phyloP scores from a whole-genome alignment of 257 asterid genomes.

The Cruciata laevipes region DNA sequence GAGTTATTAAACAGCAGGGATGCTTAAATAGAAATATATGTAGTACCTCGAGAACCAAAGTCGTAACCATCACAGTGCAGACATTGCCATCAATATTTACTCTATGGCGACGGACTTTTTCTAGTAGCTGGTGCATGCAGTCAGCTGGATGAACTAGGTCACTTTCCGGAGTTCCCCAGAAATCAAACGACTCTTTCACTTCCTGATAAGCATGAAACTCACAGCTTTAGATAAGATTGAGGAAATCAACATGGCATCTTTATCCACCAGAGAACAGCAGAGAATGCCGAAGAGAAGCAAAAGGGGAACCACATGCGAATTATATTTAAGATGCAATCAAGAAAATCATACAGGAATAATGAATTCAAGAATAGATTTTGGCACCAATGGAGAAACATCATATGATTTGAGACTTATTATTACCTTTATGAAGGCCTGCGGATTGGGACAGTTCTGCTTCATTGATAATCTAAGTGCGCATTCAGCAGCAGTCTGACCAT shows the following conservation, averaged over 20 bases:
- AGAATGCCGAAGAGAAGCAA: not conserved
- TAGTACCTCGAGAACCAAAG: slow-evolving; percentile 89
- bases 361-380: not conserved
- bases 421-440: slow-evolving; percentile 30
- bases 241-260: not conserved
- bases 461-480: slow-evolving; percentile 30
- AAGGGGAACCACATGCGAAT: not conserved
- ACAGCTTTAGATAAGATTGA: not conserved
- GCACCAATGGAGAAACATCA: not conserved
- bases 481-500: slow-evolving; percentile 35
- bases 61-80: slow-evolving; percentile 90
- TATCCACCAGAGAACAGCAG: not conserved
- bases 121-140: slow-evolving; percentile 84
- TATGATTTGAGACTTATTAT: not conserved
- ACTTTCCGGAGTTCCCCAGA: slow-evolving; percentile 91
- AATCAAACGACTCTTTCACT: slow-evolving; percentile 71
- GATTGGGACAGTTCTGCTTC: slow-evolving; percentile 37
- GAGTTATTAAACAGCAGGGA: not conserved
- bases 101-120: slow-evolving; percentile 78
- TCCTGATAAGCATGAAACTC: slow-evolving; percentile 41
- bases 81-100: slow-evolving; percentile 95
- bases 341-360: not conserved
- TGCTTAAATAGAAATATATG: not conserved
- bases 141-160: slow-evolving; percentile 87
- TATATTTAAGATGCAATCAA: not conserved